Evolutionary conservation across 2,329 filamentous ascomycete genomes (phyloP), one percentile per base, ranked within the genome.

Genomic region (Meredithiella fracta): DNA sequence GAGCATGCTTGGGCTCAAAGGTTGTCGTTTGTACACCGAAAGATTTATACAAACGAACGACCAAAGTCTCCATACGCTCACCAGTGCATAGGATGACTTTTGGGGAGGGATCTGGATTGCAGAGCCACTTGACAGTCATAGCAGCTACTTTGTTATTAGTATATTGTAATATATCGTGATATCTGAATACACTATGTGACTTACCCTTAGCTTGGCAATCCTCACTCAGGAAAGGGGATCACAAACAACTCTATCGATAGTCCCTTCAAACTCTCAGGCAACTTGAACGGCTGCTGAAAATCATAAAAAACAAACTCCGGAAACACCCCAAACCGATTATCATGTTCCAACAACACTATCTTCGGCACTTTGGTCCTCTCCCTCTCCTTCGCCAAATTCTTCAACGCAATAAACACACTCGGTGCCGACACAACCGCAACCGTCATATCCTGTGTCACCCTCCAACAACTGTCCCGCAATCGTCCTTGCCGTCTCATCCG

Each of bases 141-240:
- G 86, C 85, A 59, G 79, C 83, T 85, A 60, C 7, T n/a, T 37
- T 2, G 42, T 17, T 26, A 11, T 23, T 25, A 23, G 47, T 56
- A n/a, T n/a, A n/a, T n/a, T n/a, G n/a, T n/a, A n/a, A n/a, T n/a
- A n/a, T n/a, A n/a, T n/a, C n/a, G n/a, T n/a, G n/a, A n/a, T n/a
- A n/a, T n/a, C n/a, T n/a, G n/a, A n/a, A n/a, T n/a, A n/a, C n/a
- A n/a, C 15, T 53, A 34, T 29, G 40, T 15, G 14, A 63, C 68
- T 61, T 62, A 84, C 82, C 72, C 72, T 88, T 89, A 0, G 84
- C 87, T 66, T 91, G 85, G 65, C 86, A 91, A 64, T 91, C 85
- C 60, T 85, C 77, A 65, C 79, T 87, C 37, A 91, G 71, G 65
- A 91, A 91, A 0, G 86, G 86, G 86, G 86, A 64, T 92, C 86